phyloP scores from a whole-genome alignment of 2,329 filamentous ascomycete genomes.

The Ramularia endophylla region DNA sequence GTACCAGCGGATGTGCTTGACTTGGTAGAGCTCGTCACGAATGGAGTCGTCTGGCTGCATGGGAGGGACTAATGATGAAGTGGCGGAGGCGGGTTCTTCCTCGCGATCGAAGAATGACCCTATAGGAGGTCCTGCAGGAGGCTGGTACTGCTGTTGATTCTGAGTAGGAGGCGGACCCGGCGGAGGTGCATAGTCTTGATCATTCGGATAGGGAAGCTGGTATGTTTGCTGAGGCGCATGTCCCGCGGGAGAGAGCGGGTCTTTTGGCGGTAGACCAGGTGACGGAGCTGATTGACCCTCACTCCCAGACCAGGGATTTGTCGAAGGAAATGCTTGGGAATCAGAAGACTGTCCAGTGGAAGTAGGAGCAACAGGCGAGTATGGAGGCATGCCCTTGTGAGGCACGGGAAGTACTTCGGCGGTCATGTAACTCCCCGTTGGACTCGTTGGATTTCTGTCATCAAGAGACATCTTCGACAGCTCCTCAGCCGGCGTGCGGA shows the following conservation, averaged over 20 bases:
- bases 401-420: constrained; percentile 23
- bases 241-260: constrained; percentile 10
- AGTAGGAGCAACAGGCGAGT: constrained; percentile 18
- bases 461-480: constrained; percentile 34
- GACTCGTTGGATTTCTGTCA: constrained; percentile 1
- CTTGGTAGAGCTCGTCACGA: constrained; percentile 75
- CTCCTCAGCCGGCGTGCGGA: constrained; percentile 36
- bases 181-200: constrained; percentile 10
- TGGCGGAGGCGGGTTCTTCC: constrained; percentile 19
- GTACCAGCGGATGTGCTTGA: constrained; percentile 85
- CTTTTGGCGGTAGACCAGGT: constrained; percentile 17
- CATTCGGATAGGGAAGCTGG: background rate
- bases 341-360: constrained; percentile 5
- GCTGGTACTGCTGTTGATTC: constrained; percentile 13
- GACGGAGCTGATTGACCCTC: constrained; percentile 2
- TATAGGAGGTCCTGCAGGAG: constrained; percentile 26
- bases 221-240: background rate
- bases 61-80: constrained; percentile 7
- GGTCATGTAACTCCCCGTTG: constrained; percentile 18
- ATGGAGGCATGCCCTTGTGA: constrained; percentile 22
- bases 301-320: constrained; percentile 18
- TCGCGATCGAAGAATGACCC: constrained; percentile 27
- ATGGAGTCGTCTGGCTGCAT: constrained; percentile 37
- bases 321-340: constrained; percentile 10
- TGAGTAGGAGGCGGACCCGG: constrained; percentile 5